Conservation (phyloP, 1,139 yeast species). For the Diutina siamensis region DNA sequence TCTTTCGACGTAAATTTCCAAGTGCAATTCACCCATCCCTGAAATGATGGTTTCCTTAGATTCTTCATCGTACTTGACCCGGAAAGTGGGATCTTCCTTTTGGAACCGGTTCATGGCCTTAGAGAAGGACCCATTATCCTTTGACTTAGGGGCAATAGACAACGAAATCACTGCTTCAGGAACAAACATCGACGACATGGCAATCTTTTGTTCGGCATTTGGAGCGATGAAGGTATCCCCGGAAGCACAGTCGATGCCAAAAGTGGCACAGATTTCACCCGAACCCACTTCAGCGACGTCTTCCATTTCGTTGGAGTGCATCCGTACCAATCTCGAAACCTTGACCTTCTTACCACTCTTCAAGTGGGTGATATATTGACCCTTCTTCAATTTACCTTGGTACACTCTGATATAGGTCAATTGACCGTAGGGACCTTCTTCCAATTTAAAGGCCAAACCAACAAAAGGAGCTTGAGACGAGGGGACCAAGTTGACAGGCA, state of each 20-base stretch:
- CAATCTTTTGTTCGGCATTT: constrained; percentile 63
- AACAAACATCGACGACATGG: constrained; percentile 96
- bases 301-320: constrained; percentile 99
- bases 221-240: constrained; percentile 85
- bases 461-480: constrained; percentile 73
- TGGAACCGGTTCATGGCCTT: constrained; percentile 96
- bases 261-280: constrained; percentile 98
- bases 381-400: constrained; percentile 90
- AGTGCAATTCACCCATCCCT: constrained; percentile 97
- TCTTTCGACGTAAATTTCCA: constrained; percentile 95
- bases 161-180: constrained; percentile 97
- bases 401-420: constrained; percentile 92
- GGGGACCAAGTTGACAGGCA: constrained; percentile 66
- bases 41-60: constrained; percentile 93
- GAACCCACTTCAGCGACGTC: constrained; percentile 93
- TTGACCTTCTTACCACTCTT: constrained; percentile 91
- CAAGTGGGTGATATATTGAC: constrained; percentile 77
- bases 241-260: constrained; percentile 98
- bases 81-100: constrained; percentile 96
- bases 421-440: constrained; percentile 97
- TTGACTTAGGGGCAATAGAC: constrained; percentile 78
- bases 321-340: constrained; percentile 90
- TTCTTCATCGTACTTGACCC: constrained; percentile 83
- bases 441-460: constrained; percentile 94
- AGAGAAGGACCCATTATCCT: constrained; percentile 77